Percentiles rank a stretch among this genome's conserved stretches.
Conservation (phyloP, 2,329 filamentous ascomycete species). For the Torrubiella hemipterigena region DNA sequence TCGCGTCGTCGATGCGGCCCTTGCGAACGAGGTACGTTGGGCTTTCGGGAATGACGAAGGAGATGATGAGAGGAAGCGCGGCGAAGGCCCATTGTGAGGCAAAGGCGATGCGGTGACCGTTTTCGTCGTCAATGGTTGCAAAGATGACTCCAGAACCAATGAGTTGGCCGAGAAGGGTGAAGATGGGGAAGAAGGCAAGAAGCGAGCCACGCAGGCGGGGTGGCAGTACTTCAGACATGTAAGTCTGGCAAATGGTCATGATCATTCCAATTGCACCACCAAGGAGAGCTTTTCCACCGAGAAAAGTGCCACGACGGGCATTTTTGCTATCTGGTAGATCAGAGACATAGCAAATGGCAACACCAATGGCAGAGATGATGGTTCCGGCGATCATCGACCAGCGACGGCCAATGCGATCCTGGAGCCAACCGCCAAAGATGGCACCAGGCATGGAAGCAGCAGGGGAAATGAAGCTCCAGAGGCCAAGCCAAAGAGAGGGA, state of each 20-base stretch:
- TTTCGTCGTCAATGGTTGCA: slow-evolving; percentile 14
- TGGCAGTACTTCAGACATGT: slow-evolving; percentile 38
- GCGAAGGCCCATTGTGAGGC: slow-evolving; percentile 32
- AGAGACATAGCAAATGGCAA: slow-evolving; percentile 18
- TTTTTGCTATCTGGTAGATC: slow-evolving; percentile 10
- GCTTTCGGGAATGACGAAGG: slow-evolving; percentile 35
- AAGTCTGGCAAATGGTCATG: slow-evolving; percentile 30
- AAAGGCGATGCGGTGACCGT: slow-evolving; percentile 27
- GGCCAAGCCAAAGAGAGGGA: slow-evolving; percentile 29
- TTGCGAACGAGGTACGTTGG: slow-evolving; percentile 35
- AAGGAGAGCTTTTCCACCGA: slow-evolving; percentile 32
- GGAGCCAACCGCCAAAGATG: slow-evolving; percentile 22
- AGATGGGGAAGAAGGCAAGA: slow-evolving; percentile 35
- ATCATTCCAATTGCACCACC: slow-evolving; percentile 31
- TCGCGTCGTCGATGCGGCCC: slow-evolving; percentile 22
- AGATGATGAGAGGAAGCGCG: slow-evolving; percentile 25
- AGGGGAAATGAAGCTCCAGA: slow-evolving; percentile 28
- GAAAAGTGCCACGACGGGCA: slow-evolving; percentile 24
- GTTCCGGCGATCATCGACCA: slow-evolving; percentile 21
- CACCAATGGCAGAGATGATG: slow-evolving; percentile 21
- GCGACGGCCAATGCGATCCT: slow-evolving; percentile 26
- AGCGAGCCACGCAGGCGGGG: slow-evolving; percentile 30
- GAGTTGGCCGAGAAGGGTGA: slow-evolving; percentile 35
- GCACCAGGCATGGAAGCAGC: slow-evolving; percentile 26
- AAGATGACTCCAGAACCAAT: slow-evolving; percentile 30